These are phyloP conservation scores for Xanthoconium stramineum DNA, from an alignment of 768 basidiomycete genomes.

Conservation along the genomic window DNA sequence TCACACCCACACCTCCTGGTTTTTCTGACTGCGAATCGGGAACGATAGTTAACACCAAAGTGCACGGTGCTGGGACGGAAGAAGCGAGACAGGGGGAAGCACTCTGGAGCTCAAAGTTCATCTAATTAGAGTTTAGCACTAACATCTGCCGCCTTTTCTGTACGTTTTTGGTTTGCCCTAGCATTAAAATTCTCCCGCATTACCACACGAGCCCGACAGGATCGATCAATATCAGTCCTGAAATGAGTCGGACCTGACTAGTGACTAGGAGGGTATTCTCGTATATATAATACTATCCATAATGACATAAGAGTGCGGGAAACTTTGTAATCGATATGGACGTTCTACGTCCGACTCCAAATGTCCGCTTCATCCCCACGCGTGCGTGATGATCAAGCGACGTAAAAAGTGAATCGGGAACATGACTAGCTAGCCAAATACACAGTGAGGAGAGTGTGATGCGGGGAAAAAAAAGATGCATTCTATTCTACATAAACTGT, in stretches of 20 bases:
- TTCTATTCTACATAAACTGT: constrained; percentile 23
- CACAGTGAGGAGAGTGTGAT: not conserved
- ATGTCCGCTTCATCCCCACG: constrained; percentile 1
- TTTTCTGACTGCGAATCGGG: not conserved
- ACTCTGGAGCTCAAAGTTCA: constrained; percentile 51
- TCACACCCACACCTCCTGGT: not conserved
- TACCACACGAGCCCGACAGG: not conserved
- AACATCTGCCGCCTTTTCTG: too few relatives aligned
- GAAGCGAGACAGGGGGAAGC: constrained; percentile 51
- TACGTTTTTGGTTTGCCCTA: not conserved
- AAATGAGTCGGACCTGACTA: constrained; percentile 6
- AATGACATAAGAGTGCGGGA: not conserved
- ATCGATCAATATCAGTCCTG: constrained; percentile 7
- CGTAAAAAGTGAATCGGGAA: not conserved
- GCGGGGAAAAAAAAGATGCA: not conserved
- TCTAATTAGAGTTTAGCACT: constrained; percentile 25
- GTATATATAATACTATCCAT: not conserved
- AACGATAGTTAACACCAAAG: constrained; percentile 41
- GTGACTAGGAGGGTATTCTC: not conserved
- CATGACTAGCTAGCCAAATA: not conserved
- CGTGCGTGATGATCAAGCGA: not conserved
- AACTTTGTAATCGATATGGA: not conserved
- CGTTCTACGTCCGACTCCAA: constrained; percentile 17
- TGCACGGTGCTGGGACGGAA: constrained; percentile 46
- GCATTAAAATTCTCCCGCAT: constrained; percentile 1